A percentile compares a stretch with the other conserved stretches of the same genome.
These are phyloP conservation scores for Xylariaceae sp. DNA, from an alignment of 2,329 filamentous ascomycete species.

Conservation along the genomic window DNA sequence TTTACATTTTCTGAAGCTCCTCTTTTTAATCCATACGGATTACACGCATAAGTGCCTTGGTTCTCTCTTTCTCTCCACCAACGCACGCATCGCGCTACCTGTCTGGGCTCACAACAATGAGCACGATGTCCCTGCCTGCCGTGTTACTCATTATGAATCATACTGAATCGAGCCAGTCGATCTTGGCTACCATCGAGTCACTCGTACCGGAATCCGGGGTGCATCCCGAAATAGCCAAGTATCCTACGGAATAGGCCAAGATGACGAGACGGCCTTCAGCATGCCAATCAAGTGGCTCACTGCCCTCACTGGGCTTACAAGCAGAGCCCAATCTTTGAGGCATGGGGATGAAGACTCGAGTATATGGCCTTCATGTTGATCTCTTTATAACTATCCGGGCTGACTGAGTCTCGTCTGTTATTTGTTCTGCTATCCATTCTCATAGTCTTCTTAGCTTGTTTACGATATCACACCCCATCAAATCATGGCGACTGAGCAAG, in stretches of 20 bases:
- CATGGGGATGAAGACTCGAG: background rate
- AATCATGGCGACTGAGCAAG: slow-evolving; percentile 20
- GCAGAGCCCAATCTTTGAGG: background rate
- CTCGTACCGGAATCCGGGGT: background rate
- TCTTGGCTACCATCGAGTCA: background rate
- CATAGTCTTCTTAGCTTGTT: background rate
- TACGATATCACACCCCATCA: background rate
- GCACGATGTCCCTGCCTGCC: slow-evolving; percentile 1
- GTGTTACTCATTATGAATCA: slow-evolving; percentile 14
- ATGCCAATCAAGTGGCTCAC: background rate
- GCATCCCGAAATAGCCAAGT: background rate
- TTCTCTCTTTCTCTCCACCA: background rate
- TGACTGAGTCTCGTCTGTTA: background rate
- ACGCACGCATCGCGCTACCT: background rate
- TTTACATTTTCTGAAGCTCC: background rate
- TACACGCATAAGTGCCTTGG: background rate
- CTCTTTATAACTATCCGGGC: background rate
- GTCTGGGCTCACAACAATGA: background rate
- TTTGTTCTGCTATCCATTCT: background rate
- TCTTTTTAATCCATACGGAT: background rate
- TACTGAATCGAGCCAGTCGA: background rate
- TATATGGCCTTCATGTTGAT: no score
- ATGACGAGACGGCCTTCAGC: background rate
- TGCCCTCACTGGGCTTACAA: background rate
- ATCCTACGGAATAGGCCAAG: background rate